Conservation (phyloP, 768 basidiomycete genomes). For the Collybia sordida region DNA sequence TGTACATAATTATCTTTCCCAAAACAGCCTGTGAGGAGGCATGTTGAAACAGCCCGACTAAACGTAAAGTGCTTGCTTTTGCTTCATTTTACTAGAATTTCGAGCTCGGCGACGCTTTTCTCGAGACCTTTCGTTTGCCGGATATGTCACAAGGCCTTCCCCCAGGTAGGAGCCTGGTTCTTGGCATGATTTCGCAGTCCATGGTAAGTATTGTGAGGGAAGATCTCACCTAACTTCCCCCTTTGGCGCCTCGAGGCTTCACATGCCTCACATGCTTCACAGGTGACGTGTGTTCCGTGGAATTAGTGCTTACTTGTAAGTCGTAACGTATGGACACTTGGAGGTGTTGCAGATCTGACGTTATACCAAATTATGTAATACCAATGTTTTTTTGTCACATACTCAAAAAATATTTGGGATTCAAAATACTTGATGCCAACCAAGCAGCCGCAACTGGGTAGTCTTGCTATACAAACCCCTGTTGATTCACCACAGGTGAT, state of each 20-base stretch:
- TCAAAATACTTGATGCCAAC: conserved; percentile 24
- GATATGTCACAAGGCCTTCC: conserved; percentile 53
- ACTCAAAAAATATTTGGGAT: not conserved
- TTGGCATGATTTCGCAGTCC: too few species aligned
- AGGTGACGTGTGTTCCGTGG: too few species aligned
- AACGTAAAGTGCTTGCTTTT: conserved; percentile 44
- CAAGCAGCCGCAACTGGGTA: conserved; percentile 55
- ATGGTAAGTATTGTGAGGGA: too few species aligned
- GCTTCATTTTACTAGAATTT: not conserved
- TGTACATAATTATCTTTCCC: conserved; percentile 26
- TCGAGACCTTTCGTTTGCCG: conserved; percentile 51
- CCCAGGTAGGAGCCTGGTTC: conserved; percentile 26
- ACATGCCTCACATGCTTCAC: too few species aligned
- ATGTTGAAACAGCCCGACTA: conserved; percentile 63
- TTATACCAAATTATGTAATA: too few species aligned
- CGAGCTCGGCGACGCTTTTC: not conserved
- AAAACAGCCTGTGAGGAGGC: conserved; percentile 71
- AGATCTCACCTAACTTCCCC: too few species aligned
- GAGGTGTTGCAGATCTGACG: too few species aligned
- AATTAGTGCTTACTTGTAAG: too few species aligned
- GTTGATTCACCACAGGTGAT: conserved; percentile 58
- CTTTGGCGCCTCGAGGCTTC: too few species aligned
- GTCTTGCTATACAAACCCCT: conserved; percentile 68
- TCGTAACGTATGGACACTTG: too few species aligned
- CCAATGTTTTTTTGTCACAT: not conserved